Evolutionary conservation across 345 rosid species (phyloP), one percentile per base, ranked within the genome.

Genomic region (Pugionium cornutum): DNA sequence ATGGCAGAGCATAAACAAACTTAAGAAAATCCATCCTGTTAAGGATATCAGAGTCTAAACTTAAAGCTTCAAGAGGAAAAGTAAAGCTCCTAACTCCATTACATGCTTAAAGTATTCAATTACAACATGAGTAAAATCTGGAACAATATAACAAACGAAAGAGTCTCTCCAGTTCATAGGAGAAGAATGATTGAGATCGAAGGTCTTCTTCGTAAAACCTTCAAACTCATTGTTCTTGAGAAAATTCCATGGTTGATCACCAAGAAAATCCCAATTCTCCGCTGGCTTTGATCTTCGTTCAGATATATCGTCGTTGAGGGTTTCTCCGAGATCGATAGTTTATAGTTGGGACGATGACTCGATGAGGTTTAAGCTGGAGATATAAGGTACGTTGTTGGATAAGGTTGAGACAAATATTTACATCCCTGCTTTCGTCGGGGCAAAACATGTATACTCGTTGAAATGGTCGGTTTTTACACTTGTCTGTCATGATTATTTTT

Each of bases 111-210:
- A 45, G 64, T 75, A 83, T 18, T 79, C 72, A 3, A 65, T 5
- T n/a, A 68, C 0, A 48, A 65, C 46, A 3, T 81, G 72, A 48
- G 81, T 80, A 62, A 57, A 50, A 36, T 74, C 3, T 1, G 81
- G 79, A 60, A 73, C 75, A 75, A 72, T 51, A n/a, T 0, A 5
- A 40, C 72, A 33, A 63, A 33, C 2, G 37, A 77, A 29, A 0
- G 79, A 34, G 46, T 82, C 80, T 33, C 78, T 75, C 80, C 80
- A 77, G 27, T 53, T 57, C 0, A 77, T 65, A 1, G 66, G 53
- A 3, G 74, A 51, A 6, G 71, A 35, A 31, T 4, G 63, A 27
- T 54, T 79, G 39, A 79, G 48, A 56, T 77, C 76, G 18, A 71
- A 72, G 18, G 29, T 72, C 75, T 42, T 68, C 3, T 2, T 67